A percentile compares a stretch with the other conserved stretches of the same genome.
Conservation (phyloP, 495 filamentous ascomycete species). For the Aspergillus egyptiacus region DNA sequence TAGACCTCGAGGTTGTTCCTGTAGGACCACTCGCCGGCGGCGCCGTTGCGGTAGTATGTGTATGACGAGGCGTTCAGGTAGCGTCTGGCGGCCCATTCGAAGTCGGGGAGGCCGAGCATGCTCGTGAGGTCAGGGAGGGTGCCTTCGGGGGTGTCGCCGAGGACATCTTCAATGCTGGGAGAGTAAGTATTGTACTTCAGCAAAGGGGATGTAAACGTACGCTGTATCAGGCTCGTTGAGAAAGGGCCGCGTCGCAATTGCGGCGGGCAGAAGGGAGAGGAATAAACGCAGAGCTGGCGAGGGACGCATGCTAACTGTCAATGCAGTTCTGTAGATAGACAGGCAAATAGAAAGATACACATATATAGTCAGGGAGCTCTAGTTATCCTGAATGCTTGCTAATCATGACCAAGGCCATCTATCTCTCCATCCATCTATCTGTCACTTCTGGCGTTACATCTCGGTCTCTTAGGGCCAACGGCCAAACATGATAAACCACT, state of each 20-base stretch:
- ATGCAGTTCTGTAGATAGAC: not conserved
- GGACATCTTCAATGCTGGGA: conserved; percentile 8
- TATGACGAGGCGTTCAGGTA: conserved; percentile 12
- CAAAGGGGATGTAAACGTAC: not conserved
- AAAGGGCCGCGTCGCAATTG: conserved; percentile 11
- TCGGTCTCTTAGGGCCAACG: too few relatives aligned
- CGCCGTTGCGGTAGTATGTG: conserved; percentile 16
- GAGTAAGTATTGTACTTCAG: not conserved
- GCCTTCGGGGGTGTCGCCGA: conserved; percentile 11
- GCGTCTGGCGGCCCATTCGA: conserved; percentile 11
- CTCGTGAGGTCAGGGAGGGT: conserved; percentile 3
- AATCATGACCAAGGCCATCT: not conserved
- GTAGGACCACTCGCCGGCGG: conserved; percentile 13
- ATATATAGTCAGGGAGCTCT: not conserved
- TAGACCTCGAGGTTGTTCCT: conserved; percentile 14
- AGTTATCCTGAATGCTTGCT: not conserved
- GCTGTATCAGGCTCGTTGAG: conserved; percentile 13
- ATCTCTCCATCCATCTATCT: too few relatives aligned
- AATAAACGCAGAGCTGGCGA: conserved; percentile 4
- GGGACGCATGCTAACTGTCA: conserved; percentile 5
- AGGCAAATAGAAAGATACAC: too few relatives aligned
- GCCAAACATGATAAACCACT: too few relatives aligned
- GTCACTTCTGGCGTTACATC: too few relatives aligned
- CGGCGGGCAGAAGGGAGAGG: conserved; percentile 4
- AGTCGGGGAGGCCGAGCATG: conserved; percentile 10